Evolutionary conservation across 371 early-diverging fungal genomes (phyloP).

Genomic region (Mucor racemosus): DNA sequence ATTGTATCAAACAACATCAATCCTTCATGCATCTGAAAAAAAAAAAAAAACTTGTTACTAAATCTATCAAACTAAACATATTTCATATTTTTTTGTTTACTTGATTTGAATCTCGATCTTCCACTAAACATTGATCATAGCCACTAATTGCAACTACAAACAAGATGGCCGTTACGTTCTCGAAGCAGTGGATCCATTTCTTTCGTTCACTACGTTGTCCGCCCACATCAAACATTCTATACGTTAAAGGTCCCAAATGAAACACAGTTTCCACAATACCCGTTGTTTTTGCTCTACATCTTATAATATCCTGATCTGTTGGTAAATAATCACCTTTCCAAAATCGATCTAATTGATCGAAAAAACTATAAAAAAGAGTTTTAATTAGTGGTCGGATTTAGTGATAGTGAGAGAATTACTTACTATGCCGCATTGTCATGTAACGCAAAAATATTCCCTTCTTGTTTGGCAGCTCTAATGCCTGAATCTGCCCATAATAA

Average conservation of each 20-base stretch:
- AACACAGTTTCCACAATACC: conserved; percentile 81
- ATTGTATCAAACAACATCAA: conserved; percentile 81
- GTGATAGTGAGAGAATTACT: background rate
- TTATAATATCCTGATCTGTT: conserved; percentile 79
- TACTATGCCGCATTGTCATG: conserved; percentile 81
- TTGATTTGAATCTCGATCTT: conserved; percentile 67
- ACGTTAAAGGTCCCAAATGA: conserved; percentile 65
- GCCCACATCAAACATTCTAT: conserved; percentile 77
- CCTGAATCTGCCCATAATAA: conserved; percentile 79
- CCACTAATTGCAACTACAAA: conserved; percentile 77
- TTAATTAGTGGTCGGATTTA: background rate
- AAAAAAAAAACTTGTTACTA: background rate
- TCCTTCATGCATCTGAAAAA: conserved; percentile 71
- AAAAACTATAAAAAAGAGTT: conserved; percentile 14
- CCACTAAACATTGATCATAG: conserved; percentile 80
- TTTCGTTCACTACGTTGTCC: conserved; percentile 88
- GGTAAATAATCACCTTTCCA: conserved; percentile 17
- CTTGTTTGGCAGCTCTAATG: conserved; percentile 67
- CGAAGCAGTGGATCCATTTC: conserved; percentile 96
- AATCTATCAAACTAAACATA: conserved; percentile 11
- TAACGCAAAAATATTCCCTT: conserved; percentile 74
- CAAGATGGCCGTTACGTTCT: conserved; percentile 78
- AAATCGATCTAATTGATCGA: conserved; percentile 12
- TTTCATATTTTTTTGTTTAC: conserved; percentile 1
- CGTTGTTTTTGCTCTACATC: conserved; percentile 84